Conservation (phyloP, 306 rosid genomes). For the Senna tora region DNA sequence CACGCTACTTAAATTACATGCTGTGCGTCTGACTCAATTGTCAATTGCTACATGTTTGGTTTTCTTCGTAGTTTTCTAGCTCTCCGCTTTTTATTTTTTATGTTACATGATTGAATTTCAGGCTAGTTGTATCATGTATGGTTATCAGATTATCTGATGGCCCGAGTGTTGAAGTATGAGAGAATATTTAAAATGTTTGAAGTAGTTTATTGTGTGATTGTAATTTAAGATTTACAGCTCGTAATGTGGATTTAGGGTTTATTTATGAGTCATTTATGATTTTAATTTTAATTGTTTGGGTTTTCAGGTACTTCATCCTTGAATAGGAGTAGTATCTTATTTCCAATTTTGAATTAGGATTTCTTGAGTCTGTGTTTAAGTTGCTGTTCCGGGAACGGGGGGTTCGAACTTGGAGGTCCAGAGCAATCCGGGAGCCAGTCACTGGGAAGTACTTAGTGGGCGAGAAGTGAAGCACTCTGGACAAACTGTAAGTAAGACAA, state of each 20-base stretch:
- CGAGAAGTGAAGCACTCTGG: no score
- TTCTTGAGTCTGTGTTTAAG: not conserved
- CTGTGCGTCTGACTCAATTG: not conserved
- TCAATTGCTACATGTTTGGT: slow-evolving; percentile 12
- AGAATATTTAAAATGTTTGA: not conserved
- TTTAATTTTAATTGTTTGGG: not conserved
- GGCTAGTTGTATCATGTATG: not conserved
- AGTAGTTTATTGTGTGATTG: not conserved
- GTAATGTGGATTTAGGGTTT: not conserved
- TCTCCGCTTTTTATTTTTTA: slow-evolving; percentile 1
- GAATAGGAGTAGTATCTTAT: not conserved
- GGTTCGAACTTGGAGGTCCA: no score
- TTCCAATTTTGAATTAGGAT: not conserved
- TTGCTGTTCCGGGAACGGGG: no score
- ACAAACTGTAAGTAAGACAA: no score
- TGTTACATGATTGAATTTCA: not conserved
- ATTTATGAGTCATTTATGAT: not conserved
- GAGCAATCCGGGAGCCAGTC: no score
- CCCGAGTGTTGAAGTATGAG: not conserved
- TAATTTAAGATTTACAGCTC: not conserved
- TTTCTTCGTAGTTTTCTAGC: not conserved
- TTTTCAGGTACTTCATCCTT: not conserved
- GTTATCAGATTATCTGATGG: not conserved
- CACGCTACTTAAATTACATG: slow-evolving; percentile 12
- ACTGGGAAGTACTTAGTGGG: no score